These are phyloP conservation scores for Phytophthora quininea DNA, from an alignment of 352 stramenopile species.

Conservation along the genomic window DNA sequence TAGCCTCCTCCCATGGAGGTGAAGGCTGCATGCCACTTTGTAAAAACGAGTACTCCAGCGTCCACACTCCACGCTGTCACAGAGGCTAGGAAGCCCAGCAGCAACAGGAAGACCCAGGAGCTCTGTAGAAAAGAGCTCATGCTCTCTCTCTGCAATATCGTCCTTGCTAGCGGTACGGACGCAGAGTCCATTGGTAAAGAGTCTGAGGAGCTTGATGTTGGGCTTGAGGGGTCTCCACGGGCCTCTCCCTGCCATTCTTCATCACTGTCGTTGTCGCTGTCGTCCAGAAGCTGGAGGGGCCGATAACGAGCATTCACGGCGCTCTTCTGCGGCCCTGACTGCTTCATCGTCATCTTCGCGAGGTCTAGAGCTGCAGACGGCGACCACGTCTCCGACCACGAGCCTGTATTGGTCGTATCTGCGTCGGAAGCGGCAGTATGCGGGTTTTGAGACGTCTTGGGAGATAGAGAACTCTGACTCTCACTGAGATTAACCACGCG, in stretches of 20 bases:
- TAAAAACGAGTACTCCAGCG: conserved; percentile 55
- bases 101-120: conserved; percentile 76
- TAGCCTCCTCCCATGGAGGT: conserved; percentile 53
- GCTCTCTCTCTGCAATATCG: conserved; percentile 55
- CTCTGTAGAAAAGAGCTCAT: conserved; percentile 64
- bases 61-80: conserved; percentile 74
- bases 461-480: not conserved
- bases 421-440: not conserved
- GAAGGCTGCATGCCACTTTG: conserved; percentile 43
- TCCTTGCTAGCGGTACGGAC: conserved; percentile 35
- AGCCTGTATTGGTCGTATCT: not conserved
- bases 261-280: conserved; percentile 27
- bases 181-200: conserved; percentile 23
- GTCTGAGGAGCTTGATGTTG: conserved; percentile 1
- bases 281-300: conserved; percentile 37
- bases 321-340: conserved; percentile 11
- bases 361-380: conserved; percentile 23
- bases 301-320: conserved; percentile 24
- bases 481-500: conserved; percentile 3
- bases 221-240: conserved; percentile 12
- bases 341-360: conserved; percentile 22
- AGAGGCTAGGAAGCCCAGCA: conserved; percentile 62
- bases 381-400: conserved; percentile 25
- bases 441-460: not conserved
- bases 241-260: conserved; percentile 34